A percentile compares a stretch with the other conserved stretches of the same genome.
phyloP scores from a whole-genome alignment of 768 basidiomycete species.

The Leucogyrophana mollusca region DNA sequence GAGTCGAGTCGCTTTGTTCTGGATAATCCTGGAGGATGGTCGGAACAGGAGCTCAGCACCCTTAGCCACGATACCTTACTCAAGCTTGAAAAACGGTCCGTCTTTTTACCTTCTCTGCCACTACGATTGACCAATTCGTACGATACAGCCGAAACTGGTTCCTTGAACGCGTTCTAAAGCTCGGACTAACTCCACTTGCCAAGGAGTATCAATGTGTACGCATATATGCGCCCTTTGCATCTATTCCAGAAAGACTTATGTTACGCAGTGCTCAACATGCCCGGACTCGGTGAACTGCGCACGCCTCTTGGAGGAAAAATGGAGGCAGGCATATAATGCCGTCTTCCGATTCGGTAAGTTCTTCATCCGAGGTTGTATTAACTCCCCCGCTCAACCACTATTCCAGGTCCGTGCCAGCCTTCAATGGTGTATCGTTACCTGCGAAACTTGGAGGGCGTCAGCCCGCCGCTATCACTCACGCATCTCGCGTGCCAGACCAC shows the following conservation, averaged over 20 bases:
- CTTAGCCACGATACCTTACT: conserved; percentile 80
- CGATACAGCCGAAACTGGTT: conserved; percentile 93
- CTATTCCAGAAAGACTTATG: neutral
- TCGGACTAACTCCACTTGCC: conserved; percentile 81
- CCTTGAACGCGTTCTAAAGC: conserved; percentile 89
- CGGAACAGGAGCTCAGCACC: conserved; percentile 76
- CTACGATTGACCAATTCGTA: neutral
- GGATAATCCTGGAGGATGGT: conserved; percentile 88
- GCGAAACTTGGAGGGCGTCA: conserved; percentile 86
- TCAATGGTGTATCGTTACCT: conserved; percentile 93
- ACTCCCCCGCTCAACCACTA: neutral
- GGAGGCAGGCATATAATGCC: conserved; percentile 84
- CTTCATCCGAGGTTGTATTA: conserved; percentile 1
- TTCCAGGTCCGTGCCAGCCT: conserved; percentile 76
- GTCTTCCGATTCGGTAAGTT: conserved; percentile 79
- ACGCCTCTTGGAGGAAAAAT: conserved; percentile 86
- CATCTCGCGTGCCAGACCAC: conserved; percentile 87
- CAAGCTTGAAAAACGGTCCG: conserved; percentile 84
- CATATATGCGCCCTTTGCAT: neutral
- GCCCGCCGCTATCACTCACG: conserved; percentile 81
- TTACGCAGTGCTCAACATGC: conserved; percentile 71
- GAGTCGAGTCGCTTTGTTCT: conserved; percentile 91
- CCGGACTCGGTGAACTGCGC: conserved; percentile 81
- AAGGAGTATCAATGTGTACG: conserved; percentile 94
- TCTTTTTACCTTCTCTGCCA: conserved; percentile 1